phyloP scores from a whole-genome alignment of 371 early-diverging fungal species.

The Mortierella sp. region DNA sequence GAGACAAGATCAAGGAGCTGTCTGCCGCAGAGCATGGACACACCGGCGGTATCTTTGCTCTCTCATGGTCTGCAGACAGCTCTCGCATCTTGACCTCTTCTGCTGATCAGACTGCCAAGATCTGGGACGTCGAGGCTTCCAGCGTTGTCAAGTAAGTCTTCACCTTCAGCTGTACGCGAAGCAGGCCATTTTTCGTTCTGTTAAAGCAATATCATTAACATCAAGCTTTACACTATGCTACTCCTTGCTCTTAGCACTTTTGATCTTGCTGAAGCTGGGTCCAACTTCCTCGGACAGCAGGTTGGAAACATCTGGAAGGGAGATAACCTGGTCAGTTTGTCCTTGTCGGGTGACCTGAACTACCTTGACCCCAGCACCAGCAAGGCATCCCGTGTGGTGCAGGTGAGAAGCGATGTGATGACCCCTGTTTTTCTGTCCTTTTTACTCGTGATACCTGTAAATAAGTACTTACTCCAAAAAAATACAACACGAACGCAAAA shows the following conservation, averaged over 20 bases:
- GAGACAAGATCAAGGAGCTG: slow-evolving; percentile 84
- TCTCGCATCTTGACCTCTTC: slow-evolving; percentile 85
- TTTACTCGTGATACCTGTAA: neutral
- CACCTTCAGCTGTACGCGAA: neutral
- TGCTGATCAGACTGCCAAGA: slow-evolving; percentile 89
- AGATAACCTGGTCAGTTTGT: slow-evolving; percentile 79
- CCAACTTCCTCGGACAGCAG: slow-evolving; percentile 83
- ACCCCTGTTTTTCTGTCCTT: neutral
- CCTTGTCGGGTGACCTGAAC: slow-evolving; percentile 86
- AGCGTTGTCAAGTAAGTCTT: slow-evolving; percentile 76
- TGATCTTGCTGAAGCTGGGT: slow-evolving; percentile 56
- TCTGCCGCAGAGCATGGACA: slow-evolving; percentile 72
- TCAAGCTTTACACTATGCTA: neutral
- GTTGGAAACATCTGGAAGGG: slow-evolving; percentile 95
- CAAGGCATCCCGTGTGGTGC: slow-evolving; percentile 66
- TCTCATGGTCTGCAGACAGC: slow-evolving; percentile 91
- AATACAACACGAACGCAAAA: neutral
- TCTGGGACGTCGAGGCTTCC: slow-evolving; percentile 90
- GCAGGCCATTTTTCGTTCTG: neutral
- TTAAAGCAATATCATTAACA: neutral
- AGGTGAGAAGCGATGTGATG: slow-evolving; percentile 48
- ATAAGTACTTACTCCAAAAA: neutral
- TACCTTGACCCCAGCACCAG: slow-evolving; percentile 80
- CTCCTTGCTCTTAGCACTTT: slow-evolving; percentile 61
- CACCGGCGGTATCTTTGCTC: slow-evolving; percentile 85